phyloP scores from a whole-genome alignment of 768 basidiomycete species.

The Leccinellum luteum region DNA sequence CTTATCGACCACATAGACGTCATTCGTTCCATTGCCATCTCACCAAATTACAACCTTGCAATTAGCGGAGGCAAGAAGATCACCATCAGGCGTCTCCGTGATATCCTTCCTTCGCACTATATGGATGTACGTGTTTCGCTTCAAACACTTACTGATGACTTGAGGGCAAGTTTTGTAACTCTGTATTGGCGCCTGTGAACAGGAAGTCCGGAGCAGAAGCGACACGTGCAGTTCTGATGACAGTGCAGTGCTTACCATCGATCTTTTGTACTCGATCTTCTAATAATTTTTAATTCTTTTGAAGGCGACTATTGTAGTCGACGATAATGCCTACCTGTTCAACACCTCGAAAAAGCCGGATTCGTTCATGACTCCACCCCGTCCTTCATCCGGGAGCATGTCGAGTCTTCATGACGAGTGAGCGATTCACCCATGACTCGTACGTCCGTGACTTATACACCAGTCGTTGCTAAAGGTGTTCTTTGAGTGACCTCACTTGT shows the following conservation, averaged over 20 bases:
- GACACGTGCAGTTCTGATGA: not conserved
- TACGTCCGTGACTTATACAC: not conserved
- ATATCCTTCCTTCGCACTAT: slow-evolving; percentile 6
- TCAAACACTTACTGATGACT: too few relatives aligned
- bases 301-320: not conserved
- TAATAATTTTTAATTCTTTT: not conserved
- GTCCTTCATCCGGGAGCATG: not conserved
- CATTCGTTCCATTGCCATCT: slow-evolving; percentile 10
- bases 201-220: not conserved
- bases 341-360: not conserved
- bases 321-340: not conserved
- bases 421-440: slow-evolving; percentile 3
- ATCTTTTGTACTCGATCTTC: not conserved
- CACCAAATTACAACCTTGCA: slow-evolving; percentile 7
- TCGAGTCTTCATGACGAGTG: not conserved
- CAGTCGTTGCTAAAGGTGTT: not conserved
- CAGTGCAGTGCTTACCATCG: not conserved
- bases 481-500: slow-evolving; percentile 6
- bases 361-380: not conserved
- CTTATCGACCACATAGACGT: slow-evolving; percentile 2
- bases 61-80: slow-evolving; percentile 1
- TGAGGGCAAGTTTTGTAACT: not conserved
- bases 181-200: not conserved
- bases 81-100: slow-evolving; percentile 1
- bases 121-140: slow-evolving; percentile 3